Percentiles rank a stretch among this genome's conserved stretches.
These are phyloP conservation scores for Alternaria panax DNA, from an alignment of 2,329 filamentous ascomycete genomes.

Conservation along the genomic window DNA sequence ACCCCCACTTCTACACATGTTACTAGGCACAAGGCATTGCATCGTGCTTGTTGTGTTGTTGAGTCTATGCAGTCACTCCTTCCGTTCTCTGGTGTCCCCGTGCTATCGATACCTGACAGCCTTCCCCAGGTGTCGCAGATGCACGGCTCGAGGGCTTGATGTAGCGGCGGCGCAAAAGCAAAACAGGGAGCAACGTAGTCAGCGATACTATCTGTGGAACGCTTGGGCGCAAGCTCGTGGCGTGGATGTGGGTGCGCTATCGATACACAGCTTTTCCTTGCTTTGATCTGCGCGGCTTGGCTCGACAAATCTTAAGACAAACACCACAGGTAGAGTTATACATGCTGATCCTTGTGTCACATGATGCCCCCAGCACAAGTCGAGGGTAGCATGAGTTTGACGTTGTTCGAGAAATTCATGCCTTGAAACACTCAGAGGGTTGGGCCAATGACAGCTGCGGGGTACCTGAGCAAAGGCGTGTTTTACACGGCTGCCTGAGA, in stretches of 20 bases:
- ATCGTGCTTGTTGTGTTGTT: background rate
- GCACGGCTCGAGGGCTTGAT: background rate
- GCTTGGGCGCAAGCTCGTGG: background rate
- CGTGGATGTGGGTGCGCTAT: constrained; percentile 1
- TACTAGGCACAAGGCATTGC: background rate
- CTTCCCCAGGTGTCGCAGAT: constrained; percentile 1
- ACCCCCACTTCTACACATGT: too few relatives aligned
- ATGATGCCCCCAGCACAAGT: background rate
- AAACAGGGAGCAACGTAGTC: background rate
- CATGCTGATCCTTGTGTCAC: constrained; percentile 1
- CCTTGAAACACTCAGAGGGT: background rate
- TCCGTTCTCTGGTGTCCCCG: background rate
- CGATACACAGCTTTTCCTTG: constrained; percentile 4
- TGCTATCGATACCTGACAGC: background rate
- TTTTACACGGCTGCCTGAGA: background rate
- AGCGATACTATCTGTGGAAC: background rate
- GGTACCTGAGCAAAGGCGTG: constrained; percentile 9
- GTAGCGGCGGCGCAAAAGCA: constrained; percentile 1
- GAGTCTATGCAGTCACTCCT: background rate
- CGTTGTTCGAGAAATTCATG: background rate
- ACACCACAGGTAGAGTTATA: background rate
- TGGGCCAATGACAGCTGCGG: constrained; percentile 3
- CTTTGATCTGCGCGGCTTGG: background rate
- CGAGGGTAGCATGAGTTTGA: constrained; percentile 4
- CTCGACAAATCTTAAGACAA: background rate